Evolutionary conservation across 2,329 filamentous ascomycete species (phyloP), one percentile per base, ranked within the genome.

Genomic region (Penicillium sumatraense): DNA sequence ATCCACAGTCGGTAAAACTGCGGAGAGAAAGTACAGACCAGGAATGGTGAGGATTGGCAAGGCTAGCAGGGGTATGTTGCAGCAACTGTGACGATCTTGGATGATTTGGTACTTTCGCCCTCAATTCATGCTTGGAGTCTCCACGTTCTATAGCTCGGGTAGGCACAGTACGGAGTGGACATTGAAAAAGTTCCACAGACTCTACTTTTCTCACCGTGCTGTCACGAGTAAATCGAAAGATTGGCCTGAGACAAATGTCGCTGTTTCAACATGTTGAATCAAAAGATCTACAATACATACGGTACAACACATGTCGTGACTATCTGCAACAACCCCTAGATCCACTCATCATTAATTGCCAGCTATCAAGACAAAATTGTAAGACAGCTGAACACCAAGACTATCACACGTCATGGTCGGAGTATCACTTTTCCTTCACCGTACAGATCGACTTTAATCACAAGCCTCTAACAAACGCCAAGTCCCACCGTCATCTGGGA

Each of bases 41-140:
- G 40, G 40, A 53, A 49, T 9, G 38, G 54, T 5, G 44, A 53
- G 46, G 54, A 52, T 51, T n/a, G 41, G 42, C 49, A 31, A 23
- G 33, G 18, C 20, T 31, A 9, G 24, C 42, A 46, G 16, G 24
- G 24, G 27, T 46, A 7, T 13, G 36, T 24, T 44, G 49, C 24
- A 24, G 26, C 26, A 24, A 14, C 33, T 38, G 11, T 38, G 16
- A 9, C 24, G 24, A 45, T 27, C 41, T 3, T 16, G 10, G 13
- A 14, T 14, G 16, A 4, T 26, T 14, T 27, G 6, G 38, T 16
- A n/a, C n/a, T 11, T 21, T 40, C 36, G 23, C 18, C 10, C 5
- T 38, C 35, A 38, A 10, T 18, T 20, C 16, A 20, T 16, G n/a
- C 9, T 38, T 18, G 31, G 4, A 2, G 16, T 36, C 33, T 14